Percentiles rank a stretch among this genome's conserved stretches.
phyloP scores from a whole-genome alignment of 2,329 filamentous ascomycete genomes.

The Cercospora beticola region DNA sequence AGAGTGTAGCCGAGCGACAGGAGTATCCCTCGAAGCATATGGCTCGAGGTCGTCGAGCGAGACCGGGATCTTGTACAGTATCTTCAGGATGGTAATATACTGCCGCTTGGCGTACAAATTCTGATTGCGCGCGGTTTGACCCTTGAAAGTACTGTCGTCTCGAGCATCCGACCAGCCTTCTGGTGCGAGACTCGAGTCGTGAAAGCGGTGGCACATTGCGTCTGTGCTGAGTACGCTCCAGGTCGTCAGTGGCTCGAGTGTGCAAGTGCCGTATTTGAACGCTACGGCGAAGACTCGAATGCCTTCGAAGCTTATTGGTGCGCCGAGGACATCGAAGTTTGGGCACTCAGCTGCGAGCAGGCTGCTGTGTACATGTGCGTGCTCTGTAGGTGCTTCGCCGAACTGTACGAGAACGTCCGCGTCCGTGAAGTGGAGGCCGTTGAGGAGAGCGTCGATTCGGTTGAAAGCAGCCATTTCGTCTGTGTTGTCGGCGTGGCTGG shows the following conservation, averaged over 20 bases:
- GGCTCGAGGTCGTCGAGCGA: slow-evolving; percentile 3
- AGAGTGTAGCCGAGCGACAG: not conserved
- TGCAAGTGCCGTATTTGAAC: not conserved
- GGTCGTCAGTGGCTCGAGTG: not conserved
- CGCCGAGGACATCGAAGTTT: not conserved
- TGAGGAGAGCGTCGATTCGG: not conserved
- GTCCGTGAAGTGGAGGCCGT: not conserved
- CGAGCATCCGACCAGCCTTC: slow-evolving; percentile 1
- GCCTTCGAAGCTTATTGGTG: not conserved
- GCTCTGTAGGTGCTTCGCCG: not conserved
- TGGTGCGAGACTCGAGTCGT: slow-evolving; percentile 10
- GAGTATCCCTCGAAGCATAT: not conserved
- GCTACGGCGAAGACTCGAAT: not conserved
- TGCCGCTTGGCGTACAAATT: slow-evolving; percentile 4
- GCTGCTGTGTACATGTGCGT: not conserved
- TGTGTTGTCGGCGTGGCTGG: not conserved
- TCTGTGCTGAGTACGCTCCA: not conserved
- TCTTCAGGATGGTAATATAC: slow-evolving; percentile 7
- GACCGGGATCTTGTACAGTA: not conserved
- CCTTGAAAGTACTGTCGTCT: not conserved
- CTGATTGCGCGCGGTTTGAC: slow-evolving; percentile 2
- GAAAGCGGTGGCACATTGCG: not conserved
- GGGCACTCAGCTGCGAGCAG: not conserved
- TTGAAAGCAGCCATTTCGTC: not conserved
- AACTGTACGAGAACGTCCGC: not conserved